These are phyloP conservation scores for Lomentospora prolificans DNA, from an alignment of 2,329 filamentous ascomycete species.

Conservation along the genomic window DNA sequence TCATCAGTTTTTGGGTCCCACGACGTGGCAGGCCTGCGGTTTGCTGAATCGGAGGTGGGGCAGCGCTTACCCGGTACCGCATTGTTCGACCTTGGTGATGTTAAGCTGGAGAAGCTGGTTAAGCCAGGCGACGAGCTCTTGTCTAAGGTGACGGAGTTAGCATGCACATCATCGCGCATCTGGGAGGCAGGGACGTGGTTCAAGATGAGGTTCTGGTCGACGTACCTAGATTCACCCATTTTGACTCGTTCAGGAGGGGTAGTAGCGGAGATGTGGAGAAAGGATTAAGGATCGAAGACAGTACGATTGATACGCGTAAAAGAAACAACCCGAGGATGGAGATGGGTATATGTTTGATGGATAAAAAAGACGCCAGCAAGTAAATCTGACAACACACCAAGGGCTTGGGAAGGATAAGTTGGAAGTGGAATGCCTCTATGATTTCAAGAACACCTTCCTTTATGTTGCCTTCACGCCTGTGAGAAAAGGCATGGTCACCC, in stretches of 20 bases:
- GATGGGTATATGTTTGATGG: neutral
- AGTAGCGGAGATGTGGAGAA: neutral
- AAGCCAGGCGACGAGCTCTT: slow-evolving; percentile 92
- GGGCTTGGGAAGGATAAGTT: neutral
- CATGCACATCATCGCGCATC: neutral
- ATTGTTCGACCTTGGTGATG: slow-evolving; percentile 98
- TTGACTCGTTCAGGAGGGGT: slow-evolving; percentile 17
- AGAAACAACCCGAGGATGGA: neutral
- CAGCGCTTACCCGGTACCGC: slow-evolving; percentile 78
- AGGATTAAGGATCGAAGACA: neutral
- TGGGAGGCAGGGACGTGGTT: neutral
- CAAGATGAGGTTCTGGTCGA: neutral
- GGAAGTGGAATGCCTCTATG: neutral
- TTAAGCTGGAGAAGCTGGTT: slow-evolving; percentile 98
- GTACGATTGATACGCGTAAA: neutral
- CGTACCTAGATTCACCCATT: slow-evolving; percentile 57
- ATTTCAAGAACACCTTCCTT: slow-evolving; percentile 1
- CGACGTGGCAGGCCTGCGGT: neutral
- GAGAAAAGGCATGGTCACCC: slow-evolving; percentile 4
- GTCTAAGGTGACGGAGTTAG: slow-evolving; percentile 43
- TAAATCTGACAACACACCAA: neutral
- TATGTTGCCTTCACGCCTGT: neutral
- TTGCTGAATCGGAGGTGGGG: neutral
- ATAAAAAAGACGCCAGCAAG: neutral
- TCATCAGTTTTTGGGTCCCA: slow-evolving; percentile 3